Base-by-base conservation (phyloP, 2,329 filamentous ascomycete genomes). In the Venturia asperata region DNA sequence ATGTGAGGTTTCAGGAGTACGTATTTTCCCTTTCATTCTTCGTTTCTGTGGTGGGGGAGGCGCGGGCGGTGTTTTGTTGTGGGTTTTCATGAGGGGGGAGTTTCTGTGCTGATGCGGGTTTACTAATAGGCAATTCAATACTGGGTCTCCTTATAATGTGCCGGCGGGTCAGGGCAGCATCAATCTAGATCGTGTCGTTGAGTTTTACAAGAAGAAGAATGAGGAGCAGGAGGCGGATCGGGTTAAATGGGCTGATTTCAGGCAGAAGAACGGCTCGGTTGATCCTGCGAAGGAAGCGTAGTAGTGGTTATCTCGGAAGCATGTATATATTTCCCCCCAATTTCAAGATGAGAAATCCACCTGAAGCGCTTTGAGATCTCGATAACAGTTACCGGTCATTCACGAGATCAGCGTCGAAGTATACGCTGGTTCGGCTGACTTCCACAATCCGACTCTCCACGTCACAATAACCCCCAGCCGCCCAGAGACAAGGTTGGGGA, bases 171-270 rank as follows among this genome's bases (percentile, higher is more conserved):
- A 55, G 24, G 47, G 52, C 2, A 61, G 39, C 41, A 52, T 52
- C 64, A 65, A 65, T 41, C 27, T 65, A 11, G 64, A 65, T 3
- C 39, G 52, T 17, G 64, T 62, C 42, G 19, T 65, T 17, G 64
- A 43, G 15, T 56, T 64, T 24, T 65, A 65, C 64, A 62, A 62
- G 55, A 65, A 65, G 64, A 56, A 58, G 37, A 65, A 65, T 30
- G 64, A 61, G 21, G 64, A 65, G 41, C 37, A 55, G 37, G 64
- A 65, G 27, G 39, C 63, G 17, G 41, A 47, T 34, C 64, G 64
- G 34, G 52, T 58, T 15, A 58, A 58, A 15, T 65, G 39, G 64
- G 39, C 52, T 21, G 27, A 42, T 27, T 41, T 34, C 19, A 64
- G 63, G 30, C 37, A 30, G 37, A 64, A 47, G 30, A 52, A 63